Evolutionary conservation across 106 monocot species (phyloP).

Genomic region (Phalaenopsis equestris): DNA sequence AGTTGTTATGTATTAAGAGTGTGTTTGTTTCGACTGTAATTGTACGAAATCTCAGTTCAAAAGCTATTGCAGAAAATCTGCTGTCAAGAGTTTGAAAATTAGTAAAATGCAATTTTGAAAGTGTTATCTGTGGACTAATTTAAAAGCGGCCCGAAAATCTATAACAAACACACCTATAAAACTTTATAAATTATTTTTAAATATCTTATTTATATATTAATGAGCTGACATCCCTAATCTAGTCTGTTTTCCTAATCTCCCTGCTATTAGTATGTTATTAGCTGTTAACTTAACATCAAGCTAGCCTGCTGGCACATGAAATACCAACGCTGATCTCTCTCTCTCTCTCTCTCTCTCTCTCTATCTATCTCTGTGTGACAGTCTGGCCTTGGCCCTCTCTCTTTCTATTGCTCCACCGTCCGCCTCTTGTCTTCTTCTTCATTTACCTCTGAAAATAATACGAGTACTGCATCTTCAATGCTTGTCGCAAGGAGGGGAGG

Average conservation of each 20-base stretch:
- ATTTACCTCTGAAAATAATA: not conserved
- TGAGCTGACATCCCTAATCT: no score
- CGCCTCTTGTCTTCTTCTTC: not conserved
- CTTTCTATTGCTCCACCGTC: not conserved
- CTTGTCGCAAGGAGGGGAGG: not conserved
- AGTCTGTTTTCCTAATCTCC: not conserved
- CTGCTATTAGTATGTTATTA: not conserved
- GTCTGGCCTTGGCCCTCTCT: not conserved
- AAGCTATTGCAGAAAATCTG: no score
- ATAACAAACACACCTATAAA: no score
- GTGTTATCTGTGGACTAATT: no score
- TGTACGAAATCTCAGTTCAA: no score
- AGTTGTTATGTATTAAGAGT: no score
- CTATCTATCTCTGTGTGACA: conserved; percentile 7
- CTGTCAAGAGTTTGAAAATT: no score
- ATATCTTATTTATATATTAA: no score
- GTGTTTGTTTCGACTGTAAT: no score
- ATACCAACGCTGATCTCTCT: not conserved
- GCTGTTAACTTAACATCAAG: not conserved
- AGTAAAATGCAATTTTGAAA: no score
- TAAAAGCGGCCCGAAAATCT: no score
- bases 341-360: conserved; percentile 7
- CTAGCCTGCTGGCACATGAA: not conserved
- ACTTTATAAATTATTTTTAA: no score
- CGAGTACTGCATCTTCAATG: not conserved